phyloP scores from a whole-genome alignment of 2,329 filamentous ascomycete genomes.

The Monosporascus cannonballus region DNA sequence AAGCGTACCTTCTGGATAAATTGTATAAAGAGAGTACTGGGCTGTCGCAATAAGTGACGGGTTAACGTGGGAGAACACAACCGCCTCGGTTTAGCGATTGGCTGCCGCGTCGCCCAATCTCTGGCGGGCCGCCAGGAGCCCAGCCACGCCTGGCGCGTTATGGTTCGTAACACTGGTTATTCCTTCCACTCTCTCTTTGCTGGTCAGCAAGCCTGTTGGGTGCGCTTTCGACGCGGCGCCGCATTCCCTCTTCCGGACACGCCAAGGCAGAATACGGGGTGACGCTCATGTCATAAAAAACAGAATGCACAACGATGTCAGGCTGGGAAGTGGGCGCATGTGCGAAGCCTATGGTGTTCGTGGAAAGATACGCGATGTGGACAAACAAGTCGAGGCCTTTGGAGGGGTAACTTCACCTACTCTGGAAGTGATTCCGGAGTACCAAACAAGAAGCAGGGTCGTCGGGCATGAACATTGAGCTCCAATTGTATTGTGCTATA shows the following conservation, averaged over 20 bases:
- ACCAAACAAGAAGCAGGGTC: conserved; percentile 6
- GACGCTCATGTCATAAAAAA: not conserved
- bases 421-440: conserved; percentile 14
- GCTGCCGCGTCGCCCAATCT: conserved; percentile 11
- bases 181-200: conserved; percentile 1
- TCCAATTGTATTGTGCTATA: not conserved
- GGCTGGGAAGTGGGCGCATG: not conserved
- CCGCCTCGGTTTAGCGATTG: conserved; percentile 23
- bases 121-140: conserved; percentile 13
- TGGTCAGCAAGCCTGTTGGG: not conserved
- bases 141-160: conserved; percentile 15
- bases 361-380: conserved; percentile 10
- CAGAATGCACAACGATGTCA: not conserved
- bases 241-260: not conserved
- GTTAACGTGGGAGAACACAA: conserved; percentile 4
- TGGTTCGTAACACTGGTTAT: conserved; percentile 13
- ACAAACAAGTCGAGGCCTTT: conserved; percentile 1
- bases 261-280: not conserved
- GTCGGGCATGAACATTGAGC: not conserved
- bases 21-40: not conserved
- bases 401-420: conserved; percentile 5
- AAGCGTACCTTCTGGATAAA: too few species aligned
- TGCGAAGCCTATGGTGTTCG: not conserved
- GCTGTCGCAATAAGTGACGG: not conserved
- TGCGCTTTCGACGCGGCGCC: not conserved